Base-by-base conservation (phyloP, 805 yeast species). In the Kazachstania taianensis region DNA sequence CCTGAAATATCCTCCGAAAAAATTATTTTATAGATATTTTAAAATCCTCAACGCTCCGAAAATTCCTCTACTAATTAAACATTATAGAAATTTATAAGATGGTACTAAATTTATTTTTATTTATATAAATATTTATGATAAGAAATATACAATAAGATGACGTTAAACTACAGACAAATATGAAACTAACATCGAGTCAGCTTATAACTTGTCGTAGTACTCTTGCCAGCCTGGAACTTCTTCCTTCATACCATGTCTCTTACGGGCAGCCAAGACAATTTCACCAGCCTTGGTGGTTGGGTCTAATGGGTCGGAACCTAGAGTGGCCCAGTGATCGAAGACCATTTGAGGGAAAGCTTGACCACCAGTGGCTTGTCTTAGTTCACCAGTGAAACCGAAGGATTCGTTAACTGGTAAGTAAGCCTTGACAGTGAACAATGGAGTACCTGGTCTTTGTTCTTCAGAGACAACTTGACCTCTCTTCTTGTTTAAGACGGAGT, bases 311-410 rank as follows among this genome's bases (percentile, higher is more conserved):
- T 86, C 92, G 70, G 96, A 94, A 55, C 65, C 62, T 75, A 92
- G 73, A 59, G 84, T 69, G 53, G 85, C 73, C 97, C 97, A 89
- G 71, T 89, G 98, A 71, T 92, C 97, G 72, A 89, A 92, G 70
- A 92, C 94, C 94, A 92, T 78, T 76, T 89, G 97, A 73, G 98
- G 98, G 98, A 89, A 89, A 70, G 98, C 98, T 79, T 89, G 98
- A 72, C 98, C 98, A 83, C 96, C 96, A 64, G 98, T 89, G 65
- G 97, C 96, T 75, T 89, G 96, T 79, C 98, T 85, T 66, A 89
- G 81, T 64, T 87, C 95, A 76, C 94, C 92, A 61, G 95, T 81
- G 95, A 89, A 89, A 82, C 98, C 98, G 81, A 92, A 89, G 42
- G 98, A 89, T 78, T 92, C 98, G 75, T 89, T 92, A 59, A 89